Evolutionary conservation across 495 filamentous ascomycete species (phyloP), one percentile per base, ranked within the genome.

Genomic region (Daldinia childiae): DNA sequence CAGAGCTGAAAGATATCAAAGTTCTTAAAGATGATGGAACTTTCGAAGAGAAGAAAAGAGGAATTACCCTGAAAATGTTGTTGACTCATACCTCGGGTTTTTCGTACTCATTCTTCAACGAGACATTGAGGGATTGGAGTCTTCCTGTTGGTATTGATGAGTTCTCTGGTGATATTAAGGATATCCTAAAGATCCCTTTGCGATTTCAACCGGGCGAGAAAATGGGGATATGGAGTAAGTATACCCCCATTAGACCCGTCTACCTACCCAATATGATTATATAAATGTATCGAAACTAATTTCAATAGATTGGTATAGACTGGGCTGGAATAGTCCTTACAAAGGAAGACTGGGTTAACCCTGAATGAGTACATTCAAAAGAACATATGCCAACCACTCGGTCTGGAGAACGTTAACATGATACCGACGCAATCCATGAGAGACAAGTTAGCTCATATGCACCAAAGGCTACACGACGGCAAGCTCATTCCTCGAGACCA

Each of bases 61-160:
- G 79, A 0, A 89, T 91, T 55, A 90, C 89, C 0, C 71, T 91
- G 54, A 77, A 88, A 54, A 90, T 90, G 88, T 72, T 91, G 8
- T 71, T 91, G 30, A 81, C 71, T 21, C 89, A 90, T 79, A 90
- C 87, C 26, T 80, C 85, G 69, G 83, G 85, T 2, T 85, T 87
- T 38, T 79, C 78, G 4, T 87, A 87, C 52, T 74, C 80, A 6
- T 88, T 89, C 72, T 85, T 86, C 69, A 85, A 89, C 64, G 79
- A 85, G 1, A 80, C 80, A 58, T 67, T 89, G 6, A 69, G 81
- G 19, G 77, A 85, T 21, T 85, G 77, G 68, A 74, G 76, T 2
- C 74, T 79, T 21, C 86, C 86, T 0, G 64, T 77, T 11, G 87
- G 87, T 11, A 69, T 81, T 14, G 86, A 90, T 71, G 87, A 89